Evolutionary conservation across 2,329 filamentous ascomycete species (phyloP), one percentile per base, ranked within the genome.

Genomic region (Orbilia ellipsospora): DNA sequence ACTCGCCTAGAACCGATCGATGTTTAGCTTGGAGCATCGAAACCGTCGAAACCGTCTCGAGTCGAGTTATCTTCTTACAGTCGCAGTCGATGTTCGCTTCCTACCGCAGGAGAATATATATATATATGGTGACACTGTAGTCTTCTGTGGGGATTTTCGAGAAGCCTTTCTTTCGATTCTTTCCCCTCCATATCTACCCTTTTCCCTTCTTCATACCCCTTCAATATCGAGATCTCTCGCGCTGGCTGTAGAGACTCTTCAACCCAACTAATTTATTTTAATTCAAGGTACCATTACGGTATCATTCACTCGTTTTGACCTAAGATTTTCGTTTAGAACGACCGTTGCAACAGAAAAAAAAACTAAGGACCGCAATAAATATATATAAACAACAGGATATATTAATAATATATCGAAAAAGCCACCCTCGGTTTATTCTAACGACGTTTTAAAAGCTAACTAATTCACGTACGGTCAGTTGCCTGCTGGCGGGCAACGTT

Each of bases 1-100:
- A 15, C 36, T n/a, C 18, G 48, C 23, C 42, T 36, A 31, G 23
- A 18, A 23, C 23, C 57, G 50, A 44, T 28, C n/a, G 36, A 36
- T 45, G 57, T 50, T 36, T 61, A 50, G 57, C 20, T 44, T 36
- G 42, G 31, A 61, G 42, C 13, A 36, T 70, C 66, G 66, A 70
- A 63, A 70, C 66, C 44, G 16, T 63, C 66, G 66, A 70, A 63
- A 70, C 66, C 10, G 66, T 57, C 66, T 52, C 36, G 57, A 69
- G 65, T 36, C 61, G 56, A 50, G 20, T 40, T 50, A 63, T 45
- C 60, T 61, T 57, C 56, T 48, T 18, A 62, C 40, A 26, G 42
- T 28, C 7, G 42, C 20, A 13, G 55, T 26, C 15, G 56, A 28
- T 15, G 16, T 42, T 40, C 20, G 50, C n/a, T 13, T 31, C n/a